Conservation (phyloP, 495 filamentous ascomycete species). For the Annulohypoxylon maeteangense region DNA sequence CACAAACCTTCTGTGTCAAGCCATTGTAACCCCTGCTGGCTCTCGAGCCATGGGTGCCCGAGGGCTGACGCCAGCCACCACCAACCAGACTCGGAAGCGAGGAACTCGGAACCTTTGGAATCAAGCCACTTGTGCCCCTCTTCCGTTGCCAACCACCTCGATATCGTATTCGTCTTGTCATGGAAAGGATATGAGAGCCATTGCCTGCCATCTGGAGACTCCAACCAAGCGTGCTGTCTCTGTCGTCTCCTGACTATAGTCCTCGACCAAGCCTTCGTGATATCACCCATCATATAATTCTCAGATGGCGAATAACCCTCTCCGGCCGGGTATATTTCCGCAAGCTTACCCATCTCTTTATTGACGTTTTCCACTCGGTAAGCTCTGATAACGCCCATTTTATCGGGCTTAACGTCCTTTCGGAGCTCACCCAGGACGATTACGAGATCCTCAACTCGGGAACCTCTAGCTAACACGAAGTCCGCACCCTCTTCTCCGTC, state of each 20-base stretch:
- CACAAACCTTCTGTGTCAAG: background rate
- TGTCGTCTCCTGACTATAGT: background rate
- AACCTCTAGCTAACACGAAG: background rate
- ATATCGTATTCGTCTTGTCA: slow-evolving; percentile 4
- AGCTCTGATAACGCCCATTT: slow-evolving; percentile 7
- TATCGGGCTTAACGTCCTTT: slow-evolving; percentile 7
- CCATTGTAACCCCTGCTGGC: slow-evolving; percentile 15
- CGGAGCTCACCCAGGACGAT: slow-evolving; percentile 24
- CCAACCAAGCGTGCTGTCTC: background rate
- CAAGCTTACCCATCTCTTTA: background rate
- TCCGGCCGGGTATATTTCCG: background rate
- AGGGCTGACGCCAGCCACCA: slow-evolving; percentile 30
- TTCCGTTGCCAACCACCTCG: slow-evolving; percentile 7
- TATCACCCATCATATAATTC: slow-evolving; percentile 9
- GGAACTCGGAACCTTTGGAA: background rate
- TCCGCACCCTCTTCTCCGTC: background rate
- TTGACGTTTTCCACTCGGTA: background rate
- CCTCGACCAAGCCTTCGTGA: background rate
- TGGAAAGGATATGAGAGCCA: slow-evolving; percentile 13
- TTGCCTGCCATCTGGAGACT: background rate
- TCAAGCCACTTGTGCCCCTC: slow-evolving; percentile 26
- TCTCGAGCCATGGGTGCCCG: slow-evolving; percentile 26
- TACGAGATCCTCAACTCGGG: slow-evolving; percentile 24
- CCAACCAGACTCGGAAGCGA: slow-evolving; percentile 9
- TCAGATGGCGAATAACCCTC: background rate